Evolutionary conservation across 371 early-diverging fungal species (phyloP).

Genomic region (Mortierella sp.): DNA sequence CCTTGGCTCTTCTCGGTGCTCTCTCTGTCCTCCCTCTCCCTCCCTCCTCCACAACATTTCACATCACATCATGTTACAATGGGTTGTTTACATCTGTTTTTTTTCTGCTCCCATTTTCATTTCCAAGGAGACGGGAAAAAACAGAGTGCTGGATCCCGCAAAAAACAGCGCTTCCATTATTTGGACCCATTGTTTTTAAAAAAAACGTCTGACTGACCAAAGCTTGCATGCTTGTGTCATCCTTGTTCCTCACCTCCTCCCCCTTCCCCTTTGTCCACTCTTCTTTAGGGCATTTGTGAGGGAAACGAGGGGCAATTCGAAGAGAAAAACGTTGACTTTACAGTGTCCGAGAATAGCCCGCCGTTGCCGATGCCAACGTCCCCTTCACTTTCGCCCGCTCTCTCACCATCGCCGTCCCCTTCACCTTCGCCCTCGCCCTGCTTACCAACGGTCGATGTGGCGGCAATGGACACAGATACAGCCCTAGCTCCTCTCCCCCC

Average conservation of each 20-base stretch:
- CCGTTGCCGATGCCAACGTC: slow-evolving; percentile 7
- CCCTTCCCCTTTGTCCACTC: background rate
- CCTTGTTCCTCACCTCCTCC: background rate
- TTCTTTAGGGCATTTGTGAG: slow-evolving; percentile 62
- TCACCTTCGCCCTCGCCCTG: slow-evolving; percentile 2
- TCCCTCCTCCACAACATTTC: too few relatives aligned
- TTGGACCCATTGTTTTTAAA: too few relatives aligned
- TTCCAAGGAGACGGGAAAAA: too few relatives aligned
- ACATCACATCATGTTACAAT: too few relatives aligned
- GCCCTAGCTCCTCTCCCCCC: background rate
- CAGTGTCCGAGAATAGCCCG: slow-evolving; percentile 8
- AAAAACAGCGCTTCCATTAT: background rate
- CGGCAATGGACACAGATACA: background rate
- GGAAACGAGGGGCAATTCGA: slow-evolving; percentile 66
- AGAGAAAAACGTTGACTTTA: slow-evolving; percentile 65
- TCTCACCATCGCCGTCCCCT: slow-evolving; percentile 6
- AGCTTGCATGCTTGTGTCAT: background rate
- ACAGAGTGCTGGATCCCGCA: too few relatives aligned
- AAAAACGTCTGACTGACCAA: too few relatives aligned
- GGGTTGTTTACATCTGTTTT: too few relatives aligned
- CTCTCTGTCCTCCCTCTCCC: too few relatives aligned
- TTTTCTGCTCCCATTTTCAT: too few relatives aligned
- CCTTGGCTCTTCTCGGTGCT: too few relatives aligned
- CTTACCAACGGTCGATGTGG: background rate
- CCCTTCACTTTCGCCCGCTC: slow-evolving; percentile 6